Evolutionary conservation across 148 eudicot genomes (phyloP), one percentile per base, ranked within the genome.

Genomic region (Rhododendron molle): DNA sequence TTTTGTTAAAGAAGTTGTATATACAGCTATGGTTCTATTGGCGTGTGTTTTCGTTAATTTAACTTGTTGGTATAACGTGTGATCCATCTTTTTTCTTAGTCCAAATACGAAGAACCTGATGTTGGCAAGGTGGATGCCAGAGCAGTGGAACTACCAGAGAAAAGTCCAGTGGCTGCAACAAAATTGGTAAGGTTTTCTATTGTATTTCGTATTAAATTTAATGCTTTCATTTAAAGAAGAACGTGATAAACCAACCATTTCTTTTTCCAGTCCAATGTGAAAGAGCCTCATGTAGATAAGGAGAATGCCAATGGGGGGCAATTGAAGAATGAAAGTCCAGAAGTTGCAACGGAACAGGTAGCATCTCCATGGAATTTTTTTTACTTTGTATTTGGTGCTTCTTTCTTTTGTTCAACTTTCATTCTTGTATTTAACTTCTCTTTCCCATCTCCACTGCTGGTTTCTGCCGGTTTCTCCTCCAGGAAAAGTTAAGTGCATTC

Each of bases 331-430:
- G 34, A 32, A 81, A 21, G 46, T 12, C 49, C 16, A 58, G 82
- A 67, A 62, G 82, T 28, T 81, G 38, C 78, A 21, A 46, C 56
- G n/a, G 21, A 83, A 72, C 36, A 26, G 86, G 88, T 65, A 83
- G 38, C 13, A 10, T 28, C 43, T 52, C 28, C 23, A 30, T 5
- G 4, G 7, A 28, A 56, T 16, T 52, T 67, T 20, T 23, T 21
- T 40, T 40, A 76, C 9, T 76, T 76, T 43, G 49, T 43, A 1
- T 40, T 8, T 1, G 34, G 34, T 32, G 34, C 34, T 32, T 32
- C 34, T 32, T 34, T 34, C 34, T 34, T 32, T 32, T 32, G 21
- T 73, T 43, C 46, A 32, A 20, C 9, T 32, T 32, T 73, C 30
- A 14, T 73, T 15, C 21, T 15, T 26, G 44, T 43, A 43, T 43